These are phyloP conservation scores for Aureobasidium sp. DNA, from an alignment of 2,329 filamentous ascomycete genomes.

Conservation along the genomic window DNA sequence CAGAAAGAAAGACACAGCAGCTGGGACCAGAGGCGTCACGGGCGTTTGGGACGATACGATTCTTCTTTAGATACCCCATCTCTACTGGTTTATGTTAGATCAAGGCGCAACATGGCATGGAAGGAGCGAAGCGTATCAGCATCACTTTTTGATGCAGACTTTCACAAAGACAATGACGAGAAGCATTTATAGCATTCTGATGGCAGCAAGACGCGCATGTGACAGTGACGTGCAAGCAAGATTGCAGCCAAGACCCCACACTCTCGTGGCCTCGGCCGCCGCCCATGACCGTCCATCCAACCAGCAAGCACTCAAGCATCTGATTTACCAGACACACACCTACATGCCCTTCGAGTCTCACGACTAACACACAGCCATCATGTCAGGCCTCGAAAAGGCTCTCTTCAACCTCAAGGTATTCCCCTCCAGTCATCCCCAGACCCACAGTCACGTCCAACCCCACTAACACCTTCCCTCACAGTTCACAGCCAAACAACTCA, in stretches of 20 bases:
- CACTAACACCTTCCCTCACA: conserved; percentile 28
- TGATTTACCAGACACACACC: background rate
- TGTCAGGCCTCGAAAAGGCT: conserved; percentile 57
- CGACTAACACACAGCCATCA: conserved; percentile 24
- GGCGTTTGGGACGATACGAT: conserved; percentile 10
- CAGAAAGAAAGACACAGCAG: background rate
- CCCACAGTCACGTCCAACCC: background rate
- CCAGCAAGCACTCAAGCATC: background rate
- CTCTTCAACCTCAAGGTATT: conserved; percentile 55
- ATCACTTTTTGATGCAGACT: background rate
- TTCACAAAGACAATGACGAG: background rate
- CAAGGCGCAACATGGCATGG: background rate
- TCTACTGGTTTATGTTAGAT: background rate
- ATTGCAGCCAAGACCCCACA: conserved; percentile 15
- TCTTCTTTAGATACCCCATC: conserved; percentile 13
- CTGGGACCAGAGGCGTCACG: conserved; percentile 2
- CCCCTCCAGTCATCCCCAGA: background rate
- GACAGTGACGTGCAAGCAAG: conserved; percentile 5
- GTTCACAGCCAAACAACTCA: conserved; percentile 59
- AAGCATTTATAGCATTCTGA: background rate
- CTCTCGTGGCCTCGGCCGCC: background rate
- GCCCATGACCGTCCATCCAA: background rate
- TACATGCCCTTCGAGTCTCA: conserved; percentile 1
- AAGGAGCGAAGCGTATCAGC: background rate
- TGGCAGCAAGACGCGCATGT: conserved; percentile 5